Base-by-base conservation (phyloP, 306 rosid genomes). In the Astragalus membranaceus region DNA sequence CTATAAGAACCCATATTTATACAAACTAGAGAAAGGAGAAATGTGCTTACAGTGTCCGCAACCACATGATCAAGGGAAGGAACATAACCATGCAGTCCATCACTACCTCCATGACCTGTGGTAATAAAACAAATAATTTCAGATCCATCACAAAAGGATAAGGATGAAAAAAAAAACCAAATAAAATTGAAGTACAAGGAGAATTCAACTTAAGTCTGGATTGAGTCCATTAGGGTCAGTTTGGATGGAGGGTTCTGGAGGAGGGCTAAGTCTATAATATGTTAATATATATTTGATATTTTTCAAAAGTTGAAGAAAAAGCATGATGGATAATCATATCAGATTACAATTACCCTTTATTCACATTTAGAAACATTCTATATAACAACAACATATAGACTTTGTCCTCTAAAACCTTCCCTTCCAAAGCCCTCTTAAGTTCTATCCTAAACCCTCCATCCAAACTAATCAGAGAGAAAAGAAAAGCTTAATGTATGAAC, bases 101-200 rank as follows among this genome's bases (percentile, higher is more conserved):
- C 99, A 69, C 99, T 95, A 49, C 99, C 99, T 37, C 99, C 99
- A 61, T 95, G 99, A 83, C 99, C 99, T 95, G 70, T 57, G 67
- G 66, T n/a, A 43, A 14, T 42, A 51, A 49, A 35, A 75, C 16
- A 58, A 57, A 75, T 55, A 53, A 76, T 35, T 67, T 36, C 62
- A 15, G 60, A 58, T 11, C 68, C 39, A 1, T 62, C 44, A 6
- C 15, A 67, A 67, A 16, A 48, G 14, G 43, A 49, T 23, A 53
- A 59, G 15, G 5, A 48, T 4, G 26, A 32, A 56, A 58, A 32
- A 56, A 58, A 71, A 66, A 42, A 11, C 9, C 30, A 76, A 69
- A 32, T 2, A 15, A n/a, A 10, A 16, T 29, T 51, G 30, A 16
- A 69, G 36, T 11, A 33, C 13, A 46, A 10, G 20, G 17, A 37